phyloP scores from a whole-genome alignment of 2,329 filamentous ascomycete genomes.

The Simplicillium sp. region DNA sequence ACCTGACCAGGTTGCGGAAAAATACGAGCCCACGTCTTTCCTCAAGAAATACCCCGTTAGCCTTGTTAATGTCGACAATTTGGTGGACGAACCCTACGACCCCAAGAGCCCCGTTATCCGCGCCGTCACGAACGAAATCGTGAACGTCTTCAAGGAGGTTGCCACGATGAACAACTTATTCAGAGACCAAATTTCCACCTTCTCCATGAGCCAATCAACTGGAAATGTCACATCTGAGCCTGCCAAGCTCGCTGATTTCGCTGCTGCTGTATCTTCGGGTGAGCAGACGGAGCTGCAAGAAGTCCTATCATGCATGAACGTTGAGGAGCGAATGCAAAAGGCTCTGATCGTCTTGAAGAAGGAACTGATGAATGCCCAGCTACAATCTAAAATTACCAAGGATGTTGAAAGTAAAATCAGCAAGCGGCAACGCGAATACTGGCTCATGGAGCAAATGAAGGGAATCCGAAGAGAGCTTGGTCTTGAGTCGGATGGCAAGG shows the following conservation, averaged over 20 bases:
- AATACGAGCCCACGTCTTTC: conserved; percentile 85
- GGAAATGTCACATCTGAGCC: conserved; percentile 94
- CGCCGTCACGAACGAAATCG: conserved; percentile 92
- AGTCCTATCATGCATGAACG: conserved; percentile 77
- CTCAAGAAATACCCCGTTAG: conserved; percentile 86
- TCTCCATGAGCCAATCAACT: conserved; percentile 88
- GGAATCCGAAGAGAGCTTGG: conserved; percentile 92
- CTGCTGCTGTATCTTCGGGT: conserved; percentile 89
- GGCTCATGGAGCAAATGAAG: conserved; percentile 99
- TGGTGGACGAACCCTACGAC: conserved; percentile 81
- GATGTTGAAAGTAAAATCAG: conserved; percentile 97
- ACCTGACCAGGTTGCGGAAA: conserved; percentile 36
- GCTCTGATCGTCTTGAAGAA: conserved; percentile 90
- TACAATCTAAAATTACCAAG: conserved; percentile 95
- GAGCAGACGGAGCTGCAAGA: conserved; percentile 89
- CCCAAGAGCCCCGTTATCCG: conserved; percentile 82
- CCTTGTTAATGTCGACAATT: conserved; percentile 89
- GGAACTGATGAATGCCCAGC: conserved; percentile 93
- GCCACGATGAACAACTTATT: conserved; percentile 90
- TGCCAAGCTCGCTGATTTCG: conserved; percentile 91
- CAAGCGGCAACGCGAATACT: conserved; percentile 95
- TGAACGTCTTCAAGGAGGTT: conserved; percentile 98
- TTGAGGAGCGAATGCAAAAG: conserved; percentile 88
- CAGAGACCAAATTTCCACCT: conserved; percentile 93
- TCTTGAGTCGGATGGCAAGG: conserved; percentile 95